These are phyloP conservation scores for Alternaria novae-zelandiae DNA, from an alignment of 2,329 filamentous ascomycete genomes.

Conservation along the genomic window DNA sequence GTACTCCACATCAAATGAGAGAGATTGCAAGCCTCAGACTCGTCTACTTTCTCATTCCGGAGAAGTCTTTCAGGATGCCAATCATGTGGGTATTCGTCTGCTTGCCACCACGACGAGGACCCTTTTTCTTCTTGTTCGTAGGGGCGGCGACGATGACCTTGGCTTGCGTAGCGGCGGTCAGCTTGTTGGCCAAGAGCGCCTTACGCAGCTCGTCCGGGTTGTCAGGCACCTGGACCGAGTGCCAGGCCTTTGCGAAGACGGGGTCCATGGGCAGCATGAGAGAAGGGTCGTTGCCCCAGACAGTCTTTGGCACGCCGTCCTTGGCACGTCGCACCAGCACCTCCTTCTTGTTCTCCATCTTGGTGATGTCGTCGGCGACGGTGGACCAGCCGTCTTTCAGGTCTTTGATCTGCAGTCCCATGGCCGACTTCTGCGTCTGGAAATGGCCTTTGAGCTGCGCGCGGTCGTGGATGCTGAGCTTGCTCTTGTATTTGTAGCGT, in stretches of 20 bases:
- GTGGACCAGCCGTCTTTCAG: slow-evolving; percentile 95
- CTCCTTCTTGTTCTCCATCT: slow-evolving; percentile 78
- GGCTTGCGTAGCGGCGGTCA: slow-evolving; percentile 85
- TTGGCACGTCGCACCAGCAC: slow-evolving; percentile 89
- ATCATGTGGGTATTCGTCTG: slow-evolving; percentile 89
- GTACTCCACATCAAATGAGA: neutral
- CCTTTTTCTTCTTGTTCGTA: slow-evolving; percentile 76
- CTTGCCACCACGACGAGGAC: slow-evolving; percentile 76
- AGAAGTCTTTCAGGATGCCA: slow-evolving; percentile 78
- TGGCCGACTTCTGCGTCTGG: slow-evolving; percentile 79
- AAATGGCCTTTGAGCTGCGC: slow-evolving; percentile 81
- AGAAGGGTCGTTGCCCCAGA: slow-evolving; percentile 83
- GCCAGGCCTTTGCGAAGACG: slow-evolving; percentile 86
- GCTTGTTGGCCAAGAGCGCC: slow-evolving; percentile 76
- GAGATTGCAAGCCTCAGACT: neutral
- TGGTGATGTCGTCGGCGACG: slow-evolving; percentile 78
- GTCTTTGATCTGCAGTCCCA: slow-evolving; percentile 83
- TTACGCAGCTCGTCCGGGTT: slow-evolving; percentile 76
- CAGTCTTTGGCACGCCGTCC: slow-evolving; percentile 81
- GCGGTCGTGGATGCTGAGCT: slow-evolving; percentile 80
- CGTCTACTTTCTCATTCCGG: slow-evolving; percentile 50
- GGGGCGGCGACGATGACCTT: slow-evolving; percentile 64
- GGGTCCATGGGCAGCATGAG: slow-evolving; percentile 77
- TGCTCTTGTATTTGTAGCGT: slow-evolving; percentile 82
- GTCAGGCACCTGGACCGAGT: slow-evolving; percentile 75